These are phyloP conservation scores for Penicillium bialowiezense DNA, from an alignment of 495 filamentous ascomycete genomes.

Conservation along the genomic window DNA sequence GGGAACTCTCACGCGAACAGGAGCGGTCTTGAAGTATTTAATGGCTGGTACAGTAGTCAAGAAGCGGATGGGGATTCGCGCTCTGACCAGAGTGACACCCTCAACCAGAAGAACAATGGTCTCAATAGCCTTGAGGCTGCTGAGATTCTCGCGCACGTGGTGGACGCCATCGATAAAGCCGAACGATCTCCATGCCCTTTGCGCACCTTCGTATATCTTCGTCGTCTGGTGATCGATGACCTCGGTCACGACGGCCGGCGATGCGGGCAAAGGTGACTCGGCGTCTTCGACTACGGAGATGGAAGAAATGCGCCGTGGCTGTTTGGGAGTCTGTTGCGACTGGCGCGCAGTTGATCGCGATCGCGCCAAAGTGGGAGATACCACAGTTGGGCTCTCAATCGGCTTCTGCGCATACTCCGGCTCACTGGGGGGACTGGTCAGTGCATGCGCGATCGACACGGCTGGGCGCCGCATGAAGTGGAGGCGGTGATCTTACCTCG, in stretches of 20 bases:
- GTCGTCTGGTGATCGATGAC: conserved; percentile 72
- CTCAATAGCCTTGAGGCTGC: conserved; percentile 65
- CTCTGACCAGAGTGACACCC: conserved; percentile 43
- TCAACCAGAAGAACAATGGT: conserved; percentile 62
- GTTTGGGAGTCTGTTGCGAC: conserved; percentile 15
- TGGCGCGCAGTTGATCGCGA: neutral
- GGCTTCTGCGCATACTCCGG: neutral
- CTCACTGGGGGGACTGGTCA: neutral
- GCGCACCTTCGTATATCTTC: conserved; percentile 53
- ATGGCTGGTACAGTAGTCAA: conserved; percentile 67
- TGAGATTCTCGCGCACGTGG: conserved; percentile 57
- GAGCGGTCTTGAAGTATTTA: conserved; percentile 30
- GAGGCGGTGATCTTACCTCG: conserved; percentile 33
- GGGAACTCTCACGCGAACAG: conserved; percentile 63
- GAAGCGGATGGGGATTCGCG: conserved; percentile 60
- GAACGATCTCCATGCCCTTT: conserved; percentile 39
- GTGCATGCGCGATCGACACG: neutral
- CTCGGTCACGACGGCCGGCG: conserved; percentile 79
- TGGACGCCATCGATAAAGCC: conserved; percentile 46
- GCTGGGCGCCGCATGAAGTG: neutral
- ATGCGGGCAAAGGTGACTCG: conserved; percentile 60
- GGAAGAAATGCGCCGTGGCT: conserved; percentile 25
- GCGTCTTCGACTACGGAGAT: conserved; percentile 7
- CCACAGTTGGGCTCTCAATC: neutral
- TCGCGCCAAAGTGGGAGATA: neutral